Percentiles rank a stretch among this genome's conserved stretches.
Evolutionary conservation across 306 rosid genomes (phyloP).

Genomic region (Parietaria judaica): DNA sequence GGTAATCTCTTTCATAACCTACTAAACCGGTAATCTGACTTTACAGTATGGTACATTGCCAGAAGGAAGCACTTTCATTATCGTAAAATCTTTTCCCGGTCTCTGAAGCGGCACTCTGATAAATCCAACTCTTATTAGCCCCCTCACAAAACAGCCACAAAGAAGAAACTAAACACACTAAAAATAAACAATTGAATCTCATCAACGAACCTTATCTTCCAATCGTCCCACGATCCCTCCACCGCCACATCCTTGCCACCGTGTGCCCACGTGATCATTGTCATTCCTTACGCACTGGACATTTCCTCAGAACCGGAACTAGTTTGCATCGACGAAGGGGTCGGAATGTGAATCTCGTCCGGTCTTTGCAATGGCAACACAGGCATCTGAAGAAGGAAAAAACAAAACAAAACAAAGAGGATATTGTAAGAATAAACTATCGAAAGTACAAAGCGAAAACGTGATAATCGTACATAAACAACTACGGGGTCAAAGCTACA

Average conservation of each 20-base stretch:
- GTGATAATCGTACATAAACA: no score
- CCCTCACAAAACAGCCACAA: background rate
- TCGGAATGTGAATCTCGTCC: conserved; percentile 65
- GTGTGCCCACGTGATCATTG: conserved; percentile 89
- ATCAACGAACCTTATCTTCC: conserved; percentile 66
- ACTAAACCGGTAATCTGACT: no score
- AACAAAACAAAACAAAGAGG: background rate
- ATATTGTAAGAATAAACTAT: no score
- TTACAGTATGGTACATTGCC: conserved; percentile 99
- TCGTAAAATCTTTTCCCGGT: conserved; percentile 91
- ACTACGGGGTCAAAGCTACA: no score
- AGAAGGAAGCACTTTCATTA: conserved; percentile 91
- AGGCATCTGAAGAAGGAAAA: conserved; percentile 50
- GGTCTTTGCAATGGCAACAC: conserved; percentile 80
- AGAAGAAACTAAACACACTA: no score
- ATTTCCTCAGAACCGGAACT: conserved; percentile 56
- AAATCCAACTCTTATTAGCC: background rate
- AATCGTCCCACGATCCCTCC: conserved; percentile 97
- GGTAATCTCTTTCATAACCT: no score
- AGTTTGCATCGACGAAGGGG: conserved; percentile 63
- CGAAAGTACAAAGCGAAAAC: no score
- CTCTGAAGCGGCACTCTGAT: conserved; percentile 76
- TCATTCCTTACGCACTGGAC: conserved; percentile 61
- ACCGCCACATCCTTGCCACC: conserved; percentile 85
- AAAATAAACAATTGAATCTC: no score